phyloP scores from a whole-genome alignment of 1,284 basidiomycete species.

The Stygiomarasmius scandens region DNA sequence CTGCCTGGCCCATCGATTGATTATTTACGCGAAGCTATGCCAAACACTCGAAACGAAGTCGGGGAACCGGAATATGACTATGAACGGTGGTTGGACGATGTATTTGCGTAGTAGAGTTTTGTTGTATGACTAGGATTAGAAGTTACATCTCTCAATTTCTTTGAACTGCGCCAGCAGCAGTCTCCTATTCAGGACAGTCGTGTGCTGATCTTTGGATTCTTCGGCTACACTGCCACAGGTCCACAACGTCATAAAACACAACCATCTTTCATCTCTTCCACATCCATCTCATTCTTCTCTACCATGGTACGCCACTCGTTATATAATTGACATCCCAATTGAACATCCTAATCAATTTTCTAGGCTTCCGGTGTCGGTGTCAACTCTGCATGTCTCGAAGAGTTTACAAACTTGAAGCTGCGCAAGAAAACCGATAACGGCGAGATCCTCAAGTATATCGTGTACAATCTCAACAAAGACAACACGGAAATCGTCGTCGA shows the following conservation, averaged over 20 bases:
- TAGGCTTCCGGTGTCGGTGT: slow-evolving; percentile 74
- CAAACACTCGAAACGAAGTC: slow-evolving; percentile 48
- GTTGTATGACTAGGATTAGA: slow-evolving; percentile 4
- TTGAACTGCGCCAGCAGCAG: background rate
- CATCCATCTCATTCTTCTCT: slow-evolving; percentile 7
- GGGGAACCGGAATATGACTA: slow-evolving; percentile 78
- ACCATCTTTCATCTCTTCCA: slow-evolving; percentile 13
- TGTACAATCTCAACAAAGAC: slow-evolving; percentile 72
- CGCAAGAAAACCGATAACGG: slow-evolving; percentile 84
- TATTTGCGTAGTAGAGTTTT: slow-evolving; percentile 53
- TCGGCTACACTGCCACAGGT: background rate
- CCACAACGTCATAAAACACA: background rate
- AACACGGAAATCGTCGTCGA: slow-evolving; percentile 79
- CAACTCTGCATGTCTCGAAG: slow-evolving; percentile 58
- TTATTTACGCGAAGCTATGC: slow-evolving; percentile 82
- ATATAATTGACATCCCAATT: background rate
- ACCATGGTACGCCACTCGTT: slow-evolving; percentile 5
- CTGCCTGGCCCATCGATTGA: slow-evolving; percentile 80
- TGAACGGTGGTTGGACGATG: slow-evolving; percentile 76
- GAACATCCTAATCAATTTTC: background rate
- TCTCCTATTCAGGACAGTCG: background rate
- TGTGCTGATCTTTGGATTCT: background rate
- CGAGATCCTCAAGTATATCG: slow-evolving; percentile 88
- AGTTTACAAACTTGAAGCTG: slow-evolving; percentile 81
- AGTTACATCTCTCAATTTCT: background rate